A percentile compares a stretch with the other conserved stretches of the same genome.
These are phyloP conservation scores for Citrullus mucosospermus DNA, from an alignment of 306 rosid species.

Conservation along the genomic window DNA sequence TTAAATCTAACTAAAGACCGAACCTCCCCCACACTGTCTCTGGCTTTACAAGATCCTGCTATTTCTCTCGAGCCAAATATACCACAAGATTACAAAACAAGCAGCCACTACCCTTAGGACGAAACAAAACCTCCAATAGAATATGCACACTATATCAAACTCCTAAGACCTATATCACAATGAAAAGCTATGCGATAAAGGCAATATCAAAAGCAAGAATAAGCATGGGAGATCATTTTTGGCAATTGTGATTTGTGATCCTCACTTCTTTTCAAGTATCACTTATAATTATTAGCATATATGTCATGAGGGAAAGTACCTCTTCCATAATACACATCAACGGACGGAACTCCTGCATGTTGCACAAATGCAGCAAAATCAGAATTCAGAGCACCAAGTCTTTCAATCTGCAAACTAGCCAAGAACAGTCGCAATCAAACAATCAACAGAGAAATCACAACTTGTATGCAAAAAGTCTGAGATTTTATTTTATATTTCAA, in stretches of 20 bases:
- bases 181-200: neutral
- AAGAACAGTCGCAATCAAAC: conserved; percentile 15
- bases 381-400: conserved; percentile 68
- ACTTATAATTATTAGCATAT: neutral
- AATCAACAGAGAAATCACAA: conserved; percentile 1
- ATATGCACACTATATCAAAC: neutral
- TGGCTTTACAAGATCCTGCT: neutral
- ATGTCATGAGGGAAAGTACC: conserved; percentile 27
- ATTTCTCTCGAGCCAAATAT: neutral
- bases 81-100: neutral
- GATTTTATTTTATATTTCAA: neutral
- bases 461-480: neutral
- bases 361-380: conserved; percentile 92
- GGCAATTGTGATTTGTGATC: neutral
- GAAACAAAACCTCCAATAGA: neutral
- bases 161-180: neutral
- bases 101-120: neutral
- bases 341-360: conserved; percentile 83
- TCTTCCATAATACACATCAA: conserved; percentile 76
- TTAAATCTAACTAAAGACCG: neutral
- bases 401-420: conserved; percentile 50
- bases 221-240: neutral
- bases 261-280: neutral
- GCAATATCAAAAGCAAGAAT: neutral
- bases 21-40: neutral